Base-by-base conservation (phyloP, 768 basidiomycete genomes). In the Boletus subparvulus region DNA sequence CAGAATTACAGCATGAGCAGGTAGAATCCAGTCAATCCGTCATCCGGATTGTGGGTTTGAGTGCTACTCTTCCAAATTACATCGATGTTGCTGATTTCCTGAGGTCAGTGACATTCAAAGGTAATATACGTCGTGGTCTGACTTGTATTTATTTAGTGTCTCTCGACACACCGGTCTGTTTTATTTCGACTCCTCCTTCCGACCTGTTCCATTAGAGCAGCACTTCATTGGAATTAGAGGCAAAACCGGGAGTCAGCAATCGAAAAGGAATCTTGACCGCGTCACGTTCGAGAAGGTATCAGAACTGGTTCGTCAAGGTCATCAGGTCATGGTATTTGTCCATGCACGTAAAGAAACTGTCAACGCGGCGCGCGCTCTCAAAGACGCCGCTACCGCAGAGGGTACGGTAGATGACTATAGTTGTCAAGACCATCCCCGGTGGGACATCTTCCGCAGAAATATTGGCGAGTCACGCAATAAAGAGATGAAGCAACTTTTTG, bases 321-420 rank as follows among this genome's bases (percentile, higher is more conserved):
- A 99, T 74, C 97, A 98, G 71, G 94, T 97, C 58, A 98, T 99
- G 95, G 95, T 99, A 1, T 99, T 99, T 66, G 97, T 99, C 10
- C 97, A 99, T 71, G 93, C 97, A 14, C 83, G 97, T 32, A 98
- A 97, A 75, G 97, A 98, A 68, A 99, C 97, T 0, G 97, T 98
- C 50, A 97, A 96, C 69, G 84, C 91, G 1, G 95, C 95, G 0
- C 76, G 85, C 65, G 83, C 80, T 11, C 78, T 99, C 26, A 84
- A 85, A 55, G 97, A 98, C 58, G 78, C 87, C 54, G 86, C 92
- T 4, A 60, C 82, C 4, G 68, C 77, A 16, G 92, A 97, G 57
- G 91, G 88, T 3, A 80, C 79, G 46, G 65, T 80, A 14, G 91
- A 90, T 33, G 82, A 90, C 41, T 97, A 96, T 70, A 89, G 82